Conservation (phyloP, 306 rosid species). For the Trichosanthes cucumerina region DNA sequence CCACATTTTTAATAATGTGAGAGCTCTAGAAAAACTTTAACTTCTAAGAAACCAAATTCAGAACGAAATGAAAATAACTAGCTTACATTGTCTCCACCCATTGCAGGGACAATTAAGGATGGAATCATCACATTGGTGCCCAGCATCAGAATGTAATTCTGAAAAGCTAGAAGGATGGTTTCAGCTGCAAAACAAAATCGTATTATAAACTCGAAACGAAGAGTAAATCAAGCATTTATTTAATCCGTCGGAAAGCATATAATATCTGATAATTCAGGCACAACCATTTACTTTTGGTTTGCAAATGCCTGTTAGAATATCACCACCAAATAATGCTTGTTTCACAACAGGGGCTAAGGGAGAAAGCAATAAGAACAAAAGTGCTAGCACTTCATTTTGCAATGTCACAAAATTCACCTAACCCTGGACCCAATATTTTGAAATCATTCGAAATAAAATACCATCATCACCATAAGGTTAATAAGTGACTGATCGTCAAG, state of each 20-base stretch:
- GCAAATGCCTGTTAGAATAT: background rate
- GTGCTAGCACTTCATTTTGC: background rate
- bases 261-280: background rate
- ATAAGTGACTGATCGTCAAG: background rate
- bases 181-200: conserved; percentile 54
- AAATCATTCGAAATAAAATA: background rate
- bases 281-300: background rate
- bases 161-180: conserved; percentile 81
- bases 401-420: background rate
- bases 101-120: conserved; percentile 61
- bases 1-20: background rate
- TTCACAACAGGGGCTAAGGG: background rate
- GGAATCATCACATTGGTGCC: conserved; percentile 97
- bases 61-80: conserved; percentile 4
- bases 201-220: background rate
- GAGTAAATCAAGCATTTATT: background rate
- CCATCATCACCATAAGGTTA: background rate
- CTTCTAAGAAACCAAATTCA: background rate
- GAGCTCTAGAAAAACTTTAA: background rate
- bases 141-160: conserved; percentile 87
- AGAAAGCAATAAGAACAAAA: background rate
- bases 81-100: conserved; percentile 92
- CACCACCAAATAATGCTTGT: background rate
- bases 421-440: background rate
- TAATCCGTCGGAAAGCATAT: background rate